Evolutionary conservation across 345 rosid species (phyloP), one percentile per base, ranked within the genome.

Genomic region (Citrus maxima): DNA sequence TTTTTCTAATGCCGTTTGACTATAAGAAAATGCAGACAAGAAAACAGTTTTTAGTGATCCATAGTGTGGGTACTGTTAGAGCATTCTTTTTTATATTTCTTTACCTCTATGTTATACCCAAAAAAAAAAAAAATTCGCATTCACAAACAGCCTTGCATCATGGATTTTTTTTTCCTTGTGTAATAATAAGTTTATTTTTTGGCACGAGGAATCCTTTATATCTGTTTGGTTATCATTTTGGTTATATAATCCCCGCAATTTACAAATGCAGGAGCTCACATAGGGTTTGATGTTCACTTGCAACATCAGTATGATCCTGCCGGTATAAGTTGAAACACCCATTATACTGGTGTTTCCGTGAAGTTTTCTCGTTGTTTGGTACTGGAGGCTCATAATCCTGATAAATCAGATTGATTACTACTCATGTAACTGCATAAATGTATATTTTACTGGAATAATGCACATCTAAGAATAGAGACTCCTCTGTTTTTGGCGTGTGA

Each of bases 1-100:
- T 24, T 35, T 56, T 56, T 74, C 78, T 54, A 38, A 51, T 77
- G 74, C 77, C 71, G 58, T 64, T 74, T 66, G 75, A 22, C 73
- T 34, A n/a, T 70, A 80, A 35, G 60, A 22, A 34, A 28, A 37
- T 75, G 79, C 64, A 30, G 62, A 64, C 75, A 76, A 67, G 75
- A 70, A 72, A 42, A 62, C 72, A 78, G 82, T 80, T 83, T 38
- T 71, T 80, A 84, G 87, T 78, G 73, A 73, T 65, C 63, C 67
- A 24, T 64, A 76, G 73, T 74, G 74, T 80, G 83, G 82, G 79
- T 40, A 74, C 77, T 74, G 40, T 79, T 74, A 82, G 84, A 70
- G 76, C 85, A 88, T 88, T 85, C 89, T 84, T 88, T 87, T 79
- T 58, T 63, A 74, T 71, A 24, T 56, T 79, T 78, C 70, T 77